phyloP scores from a whole-genome alignment of 768 basidiomycete species.

The Naganishia onofrii region DNA sequence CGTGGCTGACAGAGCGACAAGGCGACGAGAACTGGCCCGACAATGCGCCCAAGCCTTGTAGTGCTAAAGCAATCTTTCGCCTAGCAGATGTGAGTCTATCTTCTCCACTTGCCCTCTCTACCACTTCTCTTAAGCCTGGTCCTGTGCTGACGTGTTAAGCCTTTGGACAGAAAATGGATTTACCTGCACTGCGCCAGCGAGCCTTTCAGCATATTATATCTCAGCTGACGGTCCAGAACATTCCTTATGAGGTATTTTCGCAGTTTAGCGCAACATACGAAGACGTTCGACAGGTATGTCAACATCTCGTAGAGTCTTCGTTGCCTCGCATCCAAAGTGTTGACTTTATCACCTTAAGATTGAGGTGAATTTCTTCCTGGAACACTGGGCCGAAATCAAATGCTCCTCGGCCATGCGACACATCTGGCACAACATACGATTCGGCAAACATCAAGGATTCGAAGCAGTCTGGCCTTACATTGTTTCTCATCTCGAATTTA shows the following conservation, averaged over 20 bases:
- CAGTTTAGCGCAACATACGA: slow-evolving; percentile 78
- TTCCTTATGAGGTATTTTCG: slow-evolving; percentile 81
- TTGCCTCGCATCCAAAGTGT: not conserved
- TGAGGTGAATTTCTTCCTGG: slow-evolving; percentile 73
- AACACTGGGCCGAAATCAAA: slow-evolving; percentile 78
- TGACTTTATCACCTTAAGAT: slow-evolving; percentile 50
- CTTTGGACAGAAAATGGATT: slow-evolving; percentile 62
- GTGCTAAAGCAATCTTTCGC: slow-evolving; percentile 78
- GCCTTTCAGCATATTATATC: slow-evolving; percentile 78
- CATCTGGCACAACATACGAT: slow-evolving; percentile 80
- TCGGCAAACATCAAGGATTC: slow-evolving; percentile 79
- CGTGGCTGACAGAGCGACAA: slow-evolving; percentile 59
- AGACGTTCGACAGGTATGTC: slow-evolving; percentile 68
- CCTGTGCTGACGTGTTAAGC: not conserved
- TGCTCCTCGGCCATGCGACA: slow-evolving; percentile 76
- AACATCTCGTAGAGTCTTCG: too few species aligned
- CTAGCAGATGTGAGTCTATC: slow-evolving; percentile 68
- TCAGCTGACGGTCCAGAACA: slow-evolving; percentile 72
- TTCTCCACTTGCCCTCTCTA: not conserved
- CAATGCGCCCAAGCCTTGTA: slow-evolving; percentile 64
- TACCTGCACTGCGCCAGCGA: slow-evolving; percentile 68
- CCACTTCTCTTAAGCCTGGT: not conserved
- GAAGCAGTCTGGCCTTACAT: slow-evolving; percentile 59
- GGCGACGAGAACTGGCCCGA: slow-evolving; percentile 23
- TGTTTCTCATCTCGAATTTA: slow-evolving; percentile 38